A percentile compares a stretch with the other conserved stretches of the same genome.
These are phyloP conservation scores for Carex pumila DNA, from an alignment of 176 grass and related monocot species.

Conservation along the genomic window DNA sequence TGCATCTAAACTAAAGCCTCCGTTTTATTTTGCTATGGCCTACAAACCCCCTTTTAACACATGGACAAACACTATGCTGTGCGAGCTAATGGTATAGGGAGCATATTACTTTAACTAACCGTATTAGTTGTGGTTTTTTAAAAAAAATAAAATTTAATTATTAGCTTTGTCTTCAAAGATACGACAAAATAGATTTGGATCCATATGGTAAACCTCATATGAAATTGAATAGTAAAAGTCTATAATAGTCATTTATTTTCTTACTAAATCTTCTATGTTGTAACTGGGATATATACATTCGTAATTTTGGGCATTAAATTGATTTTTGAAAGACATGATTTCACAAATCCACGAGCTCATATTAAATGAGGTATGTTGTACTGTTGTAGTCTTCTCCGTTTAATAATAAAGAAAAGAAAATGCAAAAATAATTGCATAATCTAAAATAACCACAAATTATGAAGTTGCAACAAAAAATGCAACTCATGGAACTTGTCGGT, in stretches of 20 bases:
- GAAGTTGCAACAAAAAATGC: slow-evolving; percentile 3
- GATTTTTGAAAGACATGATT: background rate
- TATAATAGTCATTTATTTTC: background rate
- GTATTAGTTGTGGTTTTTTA: no score
- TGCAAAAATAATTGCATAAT: background rate
- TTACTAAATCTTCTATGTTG: background rate
- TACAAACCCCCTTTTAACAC: no score
- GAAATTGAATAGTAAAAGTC: background rate
- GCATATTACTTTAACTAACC: no score
- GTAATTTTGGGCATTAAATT: no score
- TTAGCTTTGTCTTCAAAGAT: no score
- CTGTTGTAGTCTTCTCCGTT: background rate
- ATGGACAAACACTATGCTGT: no score
- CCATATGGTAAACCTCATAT: background rate
- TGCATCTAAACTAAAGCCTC: background rate
- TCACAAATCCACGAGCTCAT: background rate
- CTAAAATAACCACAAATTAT: background rate
- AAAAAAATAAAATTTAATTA: no score
- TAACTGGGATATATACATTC: background rate
- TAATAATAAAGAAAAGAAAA: background rate
- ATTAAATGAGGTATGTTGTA: background rate
- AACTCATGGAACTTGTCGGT: background rate
- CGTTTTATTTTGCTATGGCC: no score
- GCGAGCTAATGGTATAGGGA: no score
- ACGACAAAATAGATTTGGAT: no score